A percentile compares a stretch with the other conserved stretches of the same genome.
These are phyloP conservation scores for Carex parvula DNA, from an alignment of 176 grass and related monocot species.

Conservation along the genomic window DNA sequence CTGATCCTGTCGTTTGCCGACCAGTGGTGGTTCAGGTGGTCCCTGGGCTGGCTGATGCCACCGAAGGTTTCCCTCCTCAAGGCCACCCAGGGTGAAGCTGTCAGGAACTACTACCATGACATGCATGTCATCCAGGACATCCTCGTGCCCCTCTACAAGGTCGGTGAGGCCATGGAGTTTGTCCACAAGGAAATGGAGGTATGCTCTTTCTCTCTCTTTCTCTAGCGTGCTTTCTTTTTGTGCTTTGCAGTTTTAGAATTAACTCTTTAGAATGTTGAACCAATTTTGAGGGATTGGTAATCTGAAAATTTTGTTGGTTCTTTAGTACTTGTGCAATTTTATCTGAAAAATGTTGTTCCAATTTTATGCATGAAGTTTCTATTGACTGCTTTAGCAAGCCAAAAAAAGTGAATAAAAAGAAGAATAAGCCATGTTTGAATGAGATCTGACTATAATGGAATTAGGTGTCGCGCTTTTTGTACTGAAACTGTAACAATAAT, in stretches of 20 bases:
- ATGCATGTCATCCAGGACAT: conserved; percentile 96
- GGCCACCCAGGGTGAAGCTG: conserved; percentile 81
- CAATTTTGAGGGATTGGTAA: conserved; percentile 2
- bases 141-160: conserved; percentile 88
- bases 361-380: background rate
- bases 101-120: conserved; percentile 97
- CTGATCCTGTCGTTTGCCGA: conserved; percentile 84
- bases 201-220: background rate
- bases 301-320: background rate
- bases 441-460: background rate
- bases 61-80: conserved; percentile 95
- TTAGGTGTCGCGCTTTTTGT: background rate
- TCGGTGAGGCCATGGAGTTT: conserved; percentile 79
- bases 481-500: background rate
- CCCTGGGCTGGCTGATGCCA: conserved; percentile 86
- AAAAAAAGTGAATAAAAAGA: background rate
- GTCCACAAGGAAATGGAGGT: conserved; percentile 89
- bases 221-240: background rate
- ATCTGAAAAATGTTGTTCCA: too few species aligned
- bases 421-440: background rate
- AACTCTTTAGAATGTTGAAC: background rate
- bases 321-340: background rate
- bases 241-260: background rate
- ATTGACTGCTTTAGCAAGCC: background rate
- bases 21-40: conserved; percentile 95